Conservation (phyloP, 2,329 filamentous ascomycete genomes). For the Phymatotrichopsis omnivora region DNA sequence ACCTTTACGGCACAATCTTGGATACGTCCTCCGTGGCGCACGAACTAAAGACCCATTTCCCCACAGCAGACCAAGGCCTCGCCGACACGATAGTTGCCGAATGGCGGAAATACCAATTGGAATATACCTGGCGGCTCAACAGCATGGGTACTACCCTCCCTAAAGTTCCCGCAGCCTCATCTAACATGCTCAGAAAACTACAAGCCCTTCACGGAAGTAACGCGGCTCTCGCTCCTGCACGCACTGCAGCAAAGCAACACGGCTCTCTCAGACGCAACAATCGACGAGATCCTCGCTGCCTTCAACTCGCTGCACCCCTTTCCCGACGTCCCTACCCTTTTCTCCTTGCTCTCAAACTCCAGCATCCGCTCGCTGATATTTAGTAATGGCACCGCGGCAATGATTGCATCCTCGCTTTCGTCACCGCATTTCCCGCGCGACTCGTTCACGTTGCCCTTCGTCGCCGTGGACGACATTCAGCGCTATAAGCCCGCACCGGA, state of each 20-base stretch:
- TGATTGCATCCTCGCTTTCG: slow-evolving; percentile 51
- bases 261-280: slow-evolving; percentile 39
- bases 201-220: slow-evolving; percentile 53
- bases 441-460: slow-evolving; percentile 45
- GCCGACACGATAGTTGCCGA: slow-evolving; percentile 47
- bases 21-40: slow-evolving; percentile 58
- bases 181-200: slow-evolving; percentile 44
- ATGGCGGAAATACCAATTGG: slow-evolving; percentile 62
- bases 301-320: slow-evolving; percentile 58
- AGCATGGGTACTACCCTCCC: slow-evolving; percentile 53
- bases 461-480: slow-evolving; percentile 40
- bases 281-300: slow-evolving; percentile 47
- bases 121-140: slow-evolving; percentile 67
- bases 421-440: slow-evolving; percentile 35
- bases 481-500: slow-evolving; percentile 55
- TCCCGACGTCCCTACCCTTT: slow-evolving; percentile 49
- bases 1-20: slow-evolving; percentile 64
- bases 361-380: slow-evolving; percentile 52
- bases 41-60: slow-evolving; percentile 43
- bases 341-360: slow-evolving; percentile 37
- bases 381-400: slow-evolving; percentile 56
- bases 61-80: slow-evolving; percentile 46
- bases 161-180: slow-evolving; percentile 10
- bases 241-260: slow-evolving; percentile 50
- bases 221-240: slow-evolving; percentile 51